Conservation (phyloP, 768 basidiomycete genomes). For the Tremella yokohamensis region DNA sequence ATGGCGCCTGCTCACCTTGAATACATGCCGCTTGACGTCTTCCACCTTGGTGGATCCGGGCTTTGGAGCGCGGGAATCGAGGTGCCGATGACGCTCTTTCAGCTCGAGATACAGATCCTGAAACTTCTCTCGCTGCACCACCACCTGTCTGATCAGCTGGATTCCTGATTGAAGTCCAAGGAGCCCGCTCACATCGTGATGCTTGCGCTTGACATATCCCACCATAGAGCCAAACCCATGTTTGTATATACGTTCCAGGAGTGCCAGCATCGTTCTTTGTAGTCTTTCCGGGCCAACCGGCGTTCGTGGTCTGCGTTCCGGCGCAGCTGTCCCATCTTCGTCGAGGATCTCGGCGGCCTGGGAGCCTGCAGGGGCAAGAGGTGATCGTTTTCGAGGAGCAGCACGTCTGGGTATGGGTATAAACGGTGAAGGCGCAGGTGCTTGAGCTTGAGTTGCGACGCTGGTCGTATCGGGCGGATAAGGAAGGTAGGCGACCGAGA, state of each 20-base stretch:
- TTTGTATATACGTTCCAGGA: conserved; percentile 78
- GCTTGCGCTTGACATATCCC: conserved; percentile 79
- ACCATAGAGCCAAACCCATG: conserved; percentile 81
- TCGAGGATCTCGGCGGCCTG: conserved; percentile 50
- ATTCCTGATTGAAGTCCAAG: neutral
- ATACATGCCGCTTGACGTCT: conserved; percentile 50
- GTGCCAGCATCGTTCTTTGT: conserved; percentile 72
- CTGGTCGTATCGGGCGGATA: conserved; percentile 11
- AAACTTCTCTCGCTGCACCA: conserved; percentile 71
- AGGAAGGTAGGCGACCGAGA: conserved; percentile 32
- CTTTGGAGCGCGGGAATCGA: conserved; percentile 51
- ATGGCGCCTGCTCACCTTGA: conserved; percentile 38
- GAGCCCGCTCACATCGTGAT: conserved; percentile 61
- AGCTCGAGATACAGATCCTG: conserved; percentile 87
- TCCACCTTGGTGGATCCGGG: conserved; percentile 34
- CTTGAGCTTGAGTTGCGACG: neutral
- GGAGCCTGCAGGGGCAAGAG: conserved; percentile 16
- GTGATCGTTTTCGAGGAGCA: conserved; percentile 18
- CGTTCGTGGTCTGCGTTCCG: no score
- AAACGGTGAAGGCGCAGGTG: conserved; percentile 5
- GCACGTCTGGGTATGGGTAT: conserved; percentile 3
- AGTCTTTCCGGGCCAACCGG: conserved; percentile 54
- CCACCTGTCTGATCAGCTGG: conserved; percentile 47
- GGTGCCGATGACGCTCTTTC: conserved; percentile 75
- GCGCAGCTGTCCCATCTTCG: conserved; percentile 10